phyloP scores from a whole-genome alignment of 2,329 filamentous ascomycete species.

The Raffaelea ambrosiae region DNA sequence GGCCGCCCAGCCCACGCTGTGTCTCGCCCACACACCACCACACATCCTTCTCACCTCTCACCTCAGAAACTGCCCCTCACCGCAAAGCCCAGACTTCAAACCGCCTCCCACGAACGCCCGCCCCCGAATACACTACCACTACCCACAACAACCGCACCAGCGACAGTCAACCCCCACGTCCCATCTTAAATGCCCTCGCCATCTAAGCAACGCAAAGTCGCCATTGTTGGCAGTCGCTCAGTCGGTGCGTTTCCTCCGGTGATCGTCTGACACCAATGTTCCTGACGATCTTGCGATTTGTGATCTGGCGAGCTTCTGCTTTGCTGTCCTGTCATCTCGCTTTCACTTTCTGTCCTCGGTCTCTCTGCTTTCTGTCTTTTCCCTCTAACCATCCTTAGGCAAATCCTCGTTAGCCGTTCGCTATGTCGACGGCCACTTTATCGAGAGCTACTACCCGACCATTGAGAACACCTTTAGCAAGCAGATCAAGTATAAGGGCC shows the following conservation, averaged over 20 bases:
- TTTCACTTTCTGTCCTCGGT: background rate
- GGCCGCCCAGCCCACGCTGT: no score
- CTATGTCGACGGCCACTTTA: conserved; percentile 95
- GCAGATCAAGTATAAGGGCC: conserved; percentile 83
- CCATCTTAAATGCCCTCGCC: conserved; percentile 30
- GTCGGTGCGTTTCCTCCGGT: conserved; percentile 44
- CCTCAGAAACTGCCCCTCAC: background rate
- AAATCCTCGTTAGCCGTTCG: conserved; percentile 97
- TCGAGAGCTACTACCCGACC: conserved; percentile 97
- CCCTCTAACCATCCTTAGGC: conserved; percentile 42
- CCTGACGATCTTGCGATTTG: background rate
- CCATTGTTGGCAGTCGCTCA: conserved; percentile 89
- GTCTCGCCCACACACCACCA: no score
- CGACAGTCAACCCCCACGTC: conserved; percentile 8
- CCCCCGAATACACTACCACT: background rate
- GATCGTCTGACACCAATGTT: no score
- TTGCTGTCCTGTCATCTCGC: background rate
- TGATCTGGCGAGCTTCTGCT: background rate
- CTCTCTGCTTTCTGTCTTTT: background rate
- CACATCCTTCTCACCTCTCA: no score
- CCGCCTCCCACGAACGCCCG: background rate
- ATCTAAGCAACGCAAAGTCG: conserved; percentile 87
- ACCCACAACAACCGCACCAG: background rate
- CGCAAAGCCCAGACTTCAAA: no score
- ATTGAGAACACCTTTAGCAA: conserved; percentile 99